These are phyloP conservation scores for Jackrogersella minutella DNA, from an alignment of 495 filamentous ascomycete genomes.

Conservation along the genomic window DNA sequence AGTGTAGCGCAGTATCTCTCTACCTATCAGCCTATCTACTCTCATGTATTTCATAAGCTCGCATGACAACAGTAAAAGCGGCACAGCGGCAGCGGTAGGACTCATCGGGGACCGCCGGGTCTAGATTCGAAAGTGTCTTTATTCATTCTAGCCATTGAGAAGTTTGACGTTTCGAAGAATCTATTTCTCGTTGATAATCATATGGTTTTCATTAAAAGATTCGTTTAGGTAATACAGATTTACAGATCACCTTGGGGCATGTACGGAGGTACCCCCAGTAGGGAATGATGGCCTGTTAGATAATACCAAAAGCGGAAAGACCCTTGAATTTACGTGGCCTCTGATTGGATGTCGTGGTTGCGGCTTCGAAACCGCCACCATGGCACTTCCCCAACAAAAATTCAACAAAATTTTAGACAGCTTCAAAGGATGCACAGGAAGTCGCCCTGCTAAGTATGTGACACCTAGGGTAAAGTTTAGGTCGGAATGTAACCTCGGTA, in stretches of 20 bases:
- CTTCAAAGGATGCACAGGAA: slow-evolving; percentile 20
- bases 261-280: not conserved
- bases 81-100: not conserved
- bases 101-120: not conserved
- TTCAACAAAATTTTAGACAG: slow-evolving; percentile 47
- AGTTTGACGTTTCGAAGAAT: not conserved
- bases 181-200: not conserved
- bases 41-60: not conserved
- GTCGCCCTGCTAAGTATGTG: not conserved
- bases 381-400: slow-evolving; percentile 46
- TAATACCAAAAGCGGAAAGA: slow-evolving; percentile 40
- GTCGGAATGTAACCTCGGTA: slow-evolving; percentile 3
- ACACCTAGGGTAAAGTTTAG: not conserved
- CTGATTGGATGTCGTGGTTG: slow-evolving; percentile 38
- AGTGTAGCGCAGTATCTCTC: too few relatives aligned
- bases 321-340: slow-evolving; percentile 9
- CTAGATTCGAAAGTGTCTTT: too few relatives aligned
- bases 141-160: too few relatives aligned
- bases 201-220: not conserved
- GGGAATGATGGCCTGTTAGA: slow-evolving; percentile 25
- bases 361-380: slow-evolving; percentile 37
- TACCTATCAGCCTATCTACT: too few relatives aligned
- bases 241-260: not conserved
- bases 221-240: not conserved
- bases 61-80: too few relatives aligned